These are phyloP conservation scores for Vitis amurensis DNA, from an alignment of 164 flowering plant genomes.

Conservation along the genomic window DNA sequence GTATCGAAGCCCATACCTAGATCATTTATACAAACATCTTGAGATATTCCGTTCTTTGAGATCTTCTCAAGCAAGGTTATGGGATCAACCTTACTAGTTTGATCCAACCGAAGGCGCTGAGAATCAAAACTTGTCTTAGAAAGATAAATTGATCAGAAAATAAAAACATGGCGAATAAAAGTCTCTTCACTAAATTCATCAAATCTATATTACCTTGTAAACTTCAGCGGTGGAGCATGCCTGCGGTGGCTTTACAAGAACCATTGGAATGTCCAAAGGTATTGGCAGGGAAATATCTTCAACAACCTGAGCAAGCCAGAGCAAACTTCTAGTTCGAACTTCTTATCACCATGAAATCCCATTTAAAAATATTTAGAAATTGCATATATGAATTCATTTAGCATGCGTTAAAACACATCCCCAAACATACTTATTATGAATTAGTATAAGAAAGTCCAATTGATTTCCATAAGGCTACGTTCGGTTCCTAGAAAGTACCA, in stretches of 20 bases:
- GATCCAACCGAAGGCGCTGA: constrained; percentile 72
- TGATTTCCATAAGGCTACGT: no score
- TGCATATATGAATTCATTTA: background rate
- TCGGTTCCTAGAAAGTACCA: no score
- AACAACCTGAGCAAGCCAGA: constrained; percentile 54
- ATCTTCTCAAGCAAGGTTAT: constrained; percentile 70
- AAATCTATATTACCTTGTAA: constrained; percentile 63
- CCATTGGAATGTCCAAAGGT: constrained; percentile 79
- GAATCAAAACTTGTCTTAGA: constrained; percentile 11
- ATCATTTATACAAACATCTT: constrained; percentile 93
- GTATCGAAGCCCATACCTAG: constrained; percentile 47
- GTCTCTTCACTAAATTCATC: background rate
- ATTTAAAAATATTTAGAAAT: background rate
- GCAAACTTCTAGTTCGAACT: background rate
- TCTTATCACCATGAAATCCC: background rate
- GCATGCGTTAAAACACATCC: no score
- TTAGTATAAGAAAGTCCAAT: no score
- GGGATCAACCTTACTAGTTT: constrained; percentile 77
- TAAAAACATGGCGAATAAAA: background rate
- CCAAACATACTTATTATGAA: no score
- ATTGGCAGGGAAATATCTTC: constrained; percentile 69
- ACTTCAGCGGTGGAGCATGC: constrained; percentile 96
- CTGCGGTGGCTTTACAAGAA: constrained; percentile 86
- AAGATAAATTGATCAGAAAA: background rate
- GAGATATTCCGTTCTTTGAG: constrained; percentile 66